A percentile compares a stretch with the other conserved stretches of the same genome.
Conservation (phyloP, 495 filamentous ascomycete genomes). For the Lentithecium fluviatile region DNA sequence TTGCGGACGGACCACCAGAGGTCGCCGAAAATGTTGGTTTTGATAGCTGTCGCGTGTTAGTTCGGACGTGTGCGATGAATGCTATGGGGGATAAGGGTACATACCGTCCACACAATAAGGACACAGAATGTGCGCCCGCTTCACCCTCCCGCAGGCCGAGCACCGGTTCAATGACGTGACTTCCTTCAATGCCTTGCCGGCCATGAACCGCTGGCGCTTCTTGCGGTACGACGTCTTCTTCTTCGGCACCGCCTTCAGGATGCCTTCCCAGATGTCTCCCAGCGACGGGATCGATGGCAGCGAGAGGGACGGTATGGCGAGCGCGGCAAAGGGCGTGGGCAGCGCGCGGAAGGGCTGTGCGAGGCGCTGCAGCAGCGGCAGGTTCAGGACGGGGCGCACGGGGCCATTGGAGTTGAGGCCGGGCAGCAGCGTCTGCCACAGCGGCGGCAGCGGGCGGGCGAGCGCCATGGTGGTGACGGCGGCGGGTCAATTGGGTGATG, state of each 20-base stretch:
- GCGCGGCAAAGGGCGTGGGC: conserved; percentile 30
- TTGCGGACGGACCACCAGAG: background rate
- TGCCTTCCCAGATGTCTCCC: conserved; percentile 82
- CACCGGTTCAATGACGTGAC: conserved; percentile 82
- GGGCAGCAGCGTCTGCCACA: conserved; percentile 41
- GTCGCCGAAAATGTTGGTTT: conserved; percentile 21
- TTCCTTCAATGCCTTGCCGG: conserved; percentile 90
- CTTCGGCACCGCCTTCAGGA: conserved; percentile 92
- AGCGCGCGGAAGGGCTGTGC: conserved; percentile 26
- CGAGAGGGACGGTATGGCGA: conserved; percentile 49
- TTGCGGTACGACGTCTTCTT: conserved; percentile 99
- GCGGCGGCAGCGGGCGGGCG: conserved; percentile 33
- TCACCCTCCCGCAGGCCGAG: conserved; percentile 79
- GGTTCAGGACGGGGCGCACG: conserved; percentile 33
- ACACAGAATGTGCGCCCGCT: conserved; percentile 85
- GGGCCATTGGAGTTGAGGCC: conserved; percentile 34
- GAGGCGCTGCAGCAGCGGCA: conserved; percentile 36
- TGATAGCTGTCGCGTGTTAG: conserved; percentile 21
- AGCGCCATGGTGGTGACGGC: conserved; percentile 33
- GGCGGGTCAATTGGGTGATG: background rate
- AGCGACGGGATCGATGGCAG: conserved; percentile 59
- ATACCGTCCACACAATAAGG: conserved; percentile 74
- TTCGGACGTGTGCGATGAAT: no score
- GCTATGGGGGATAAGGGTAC: background rate
- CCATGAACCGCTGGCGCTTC: conserved; percentile 88